These are phyloP conservation scores for Volvox africanus DNA, from an alignment of 139 green algal species.

Conservation along the genomic window DNA sequence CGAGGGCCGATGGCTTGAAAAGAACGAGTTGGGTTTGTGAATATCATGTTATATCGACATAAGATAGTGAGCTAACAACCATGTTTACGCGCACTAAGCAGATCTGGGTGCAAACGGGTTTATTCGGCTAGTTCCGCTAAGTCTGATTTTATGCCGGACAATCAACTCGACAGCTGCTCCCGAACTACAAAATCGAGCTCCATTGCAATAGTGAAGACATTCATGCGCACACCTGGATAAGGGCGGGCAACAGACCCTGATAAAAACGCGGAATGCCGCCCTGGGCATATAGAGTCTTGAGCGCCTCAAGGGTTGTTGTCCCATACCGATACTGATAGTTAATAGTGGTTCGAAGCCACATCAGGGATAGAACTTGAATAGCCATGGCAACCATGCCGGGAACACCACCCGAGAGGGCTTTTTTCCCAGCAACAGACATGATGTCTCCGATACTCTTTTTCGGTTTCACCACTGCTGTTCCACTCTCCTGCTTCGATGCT, in stretches of 20 bases:
- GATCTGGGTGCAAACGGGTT: too few relatives aligned
- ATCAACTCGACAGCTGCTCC: too few relatives aligned
- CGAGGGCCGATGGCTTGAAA: neutral
- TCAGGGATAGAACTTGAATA: slow-evolving; percentile 87
- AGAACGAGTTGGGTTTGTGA: too few relatives aligned
- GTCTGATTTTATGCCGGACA: too few relatives aligned
- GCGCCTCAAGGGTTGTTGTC: slow-evolving; percentile 71
- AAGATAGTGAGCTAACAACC: too few relatives aligned
- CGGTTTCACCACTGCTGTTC: neutral
- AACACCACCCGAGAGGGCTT: slow-evolving; percentile 86
- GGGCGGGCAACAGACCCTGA: slow-evolving; percentile 83
- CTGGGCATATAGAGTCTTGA: slow-evolving; percentile 87
- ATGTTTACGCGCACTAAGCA: too few relatives aligned
- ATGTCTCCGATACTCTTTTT: slow-evolving; percentile 57
- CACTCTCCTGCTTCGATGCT: neutral
- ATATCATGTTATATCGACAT: neutral
- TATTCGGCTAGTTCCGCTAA: too few relatives aligned
- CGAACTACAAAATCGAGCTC: too few relatives aligned
- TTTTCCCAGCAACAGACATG: slow-evolving; percentile 39
- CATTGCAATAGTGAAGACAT: too few relatives aligned
- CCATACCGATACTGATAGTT: slow-evolving; percentile 93
- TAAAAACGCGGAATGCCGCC: slow-evolving; percentile 95
- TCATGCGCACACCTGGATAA: slow-evolving; percentile 74
- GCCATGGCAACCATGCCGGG: slow-evolving; percentile 87
- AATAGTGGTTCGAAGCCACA: slow-evolving; percentile 93